These are phyloP conservation scores for Kodamaea ohmeri DNA, from an alignment of 1,139 yeast species.

Conservation along the genomic window DNA sequence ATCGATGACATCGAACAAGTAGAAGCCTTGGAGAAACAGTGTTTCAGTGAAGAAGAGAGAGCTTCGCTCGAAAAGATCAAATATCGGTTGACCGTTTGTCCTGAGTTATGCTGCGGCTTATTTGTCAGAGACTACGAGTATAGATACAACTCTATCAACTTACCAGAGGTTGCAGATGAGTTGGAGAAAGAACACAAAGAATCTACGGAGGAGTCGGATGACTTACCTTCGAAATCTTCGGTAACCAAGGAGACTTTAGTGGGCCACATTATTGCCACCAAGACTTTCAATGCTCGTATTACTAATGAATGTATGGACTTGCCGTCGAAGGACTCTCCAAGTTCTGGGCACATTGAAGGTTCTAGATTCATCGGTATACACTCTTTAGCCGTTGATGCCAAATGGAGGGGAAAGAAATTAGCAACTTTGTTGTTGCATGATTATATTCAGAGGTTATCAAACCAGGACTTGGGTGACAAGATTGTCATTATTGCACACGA, in stretches of 20 bases:
- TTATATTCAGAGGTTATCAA: constrained; percentile 83
- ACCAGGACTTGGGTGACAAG: constrained; percentile 81
- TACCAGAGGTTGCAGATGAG: constrained; percentile 42
- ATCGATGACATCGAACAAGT: constrained; percentile 66
- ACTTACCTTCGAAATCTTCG: constrained; percentile 50
- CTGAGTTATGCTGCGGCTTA: constrained; percentile 86
- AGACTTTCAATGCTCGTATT: constrained; percentile 50
- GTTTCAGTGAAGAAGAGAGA: constrained; percentile 63
- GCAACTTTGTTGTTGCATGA: constrained; percentile 85
- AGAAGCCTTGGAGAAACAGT: constrained; percentile 58
- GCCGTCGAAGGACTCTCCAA: constrained; percentile 39
- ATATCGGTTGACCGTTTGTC: constrained; percentile 77
- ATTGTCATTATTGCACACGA: constrained; percentile 74
- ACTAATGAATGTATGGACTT: constrained; percentile 67
- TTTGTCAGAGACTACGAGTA: constrained; percentile 66
- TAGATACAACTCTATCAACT: constrained; percentile 43
- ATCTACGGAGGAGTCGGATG: constrained; percentile 30
- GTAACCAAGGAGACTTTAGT: constrained; percentile 65
- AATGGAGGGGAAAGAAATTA: constrained; percentile 75
- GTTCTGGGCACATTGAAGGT: constrained; percentile 72
- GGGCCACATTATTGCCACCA: constrained; percentile 85
- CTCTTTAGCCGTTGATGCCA: constrained; percentile 73
- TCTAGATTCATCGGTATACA: constrained; percentile 80
- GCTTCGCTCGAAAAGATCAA: constrained; percentile 60
- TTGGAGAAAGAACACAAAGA: constrained; percentile 27